These are phyloP conservation scores for Trichosporon asahii DNA, from an alignment of 1,284 basidiomycete genomes.

Conservation along the genomic window DNA sequence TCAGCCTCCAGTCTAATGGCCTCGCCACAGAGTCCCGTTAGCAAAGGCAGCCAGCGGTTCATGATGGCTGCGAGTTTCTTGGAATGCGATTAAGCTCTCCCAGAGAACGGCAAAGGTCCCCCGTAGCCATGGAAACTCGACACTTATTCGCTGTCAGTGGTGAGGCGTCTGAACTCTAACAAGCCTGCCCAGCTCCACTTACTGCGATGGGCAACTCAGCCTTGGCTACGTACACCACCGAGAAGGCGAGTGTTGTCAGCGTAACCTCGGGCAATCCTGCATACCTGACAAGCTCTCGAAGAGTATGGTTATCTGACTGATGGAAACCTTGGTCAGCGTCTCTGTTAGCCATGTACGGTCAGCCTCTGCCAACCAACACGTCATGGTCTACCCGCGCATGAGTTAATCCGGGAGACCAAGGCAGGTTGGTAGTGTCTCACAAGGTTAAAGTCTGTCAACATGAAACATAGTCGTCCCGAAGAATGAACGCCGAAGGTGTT, in stretches of 20 bases:
- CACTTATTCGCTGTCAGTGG: not conserved
- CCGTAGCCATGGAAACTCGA: constrained; percentile 8
- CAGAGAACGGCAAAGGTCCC: not conserved
- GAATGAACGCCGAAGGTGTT: not conserved
- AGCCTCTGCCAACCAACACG: not conserved
- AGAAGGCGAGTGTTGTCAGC: not conserved
- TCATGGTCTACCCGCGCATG: not conserved
- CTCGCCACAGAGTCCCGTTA: not conserved
- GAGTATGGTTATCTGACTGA: not conserved
- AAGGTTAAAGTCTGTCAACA: not conserved
- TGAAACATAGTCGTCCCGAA: constrained; percentile 5
- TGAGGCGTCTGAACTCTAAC: not conserved
- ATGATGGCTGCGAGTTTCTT: not conserved
- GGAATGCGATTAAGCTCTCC: not conserved
- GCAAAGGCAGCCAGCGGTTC: not conserved
- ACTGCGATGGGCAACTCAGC: not conserved
- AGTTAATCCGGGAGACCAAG: not conserved
- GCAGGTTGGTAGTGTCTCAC: not conserved
- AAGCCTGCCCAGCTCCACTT: not conserved
- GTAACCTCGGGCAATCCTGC: too few relatives aligned
- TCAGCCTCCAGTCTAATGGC: not conserved
- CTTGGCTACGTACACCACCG: not conserved
- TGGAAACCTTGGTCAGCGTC: not conserved
- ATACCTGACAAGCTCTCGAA: not conserved
- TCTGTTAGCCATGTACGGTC: not conserved